Base-by-base conservation (phyloP, 2,329 filamentous ascomycete species). In the Fusarium sp. region DNA sequence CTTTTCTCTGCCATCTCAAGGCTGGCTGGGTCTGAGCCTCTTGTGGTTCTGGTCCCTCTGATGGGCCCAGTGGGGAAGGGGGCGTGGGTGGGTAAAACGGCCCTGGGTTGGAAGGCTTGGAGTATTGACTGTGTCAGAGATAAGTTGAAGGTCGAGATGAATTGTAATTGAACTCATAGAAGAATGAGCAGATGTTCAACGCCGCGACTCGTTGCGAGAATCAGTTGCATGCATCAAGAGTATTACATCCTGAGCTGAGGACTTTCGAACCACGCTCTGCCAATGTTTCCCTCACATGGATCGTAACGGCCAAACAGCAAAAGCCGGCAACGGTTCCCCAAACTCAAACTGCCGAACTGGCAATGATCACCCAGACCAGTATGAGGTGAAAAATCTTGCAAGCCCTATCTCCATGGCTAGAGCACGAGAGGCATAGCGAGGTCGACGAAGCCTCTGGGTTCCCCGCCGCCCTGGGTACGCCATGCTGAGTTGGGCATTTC, bases 381-480 rank as follows among this genome's bases (percentile, higher is more conserved):
- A 25, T 38, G 31, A 58, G 56, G 40, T 58, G 35, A 36, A 38
- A 65, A 66, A 72, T 58, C 33, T 54, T 57, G 61, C 69, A 68
- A 74, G 68, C 68, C 71, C 72, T 74, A 73, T 60, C 33, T 54
- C 57, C 56, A 6, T 69, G n/a, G 52, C 65, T 70, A 73, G 60
- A 62, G 40, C 72, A 13, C 50, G 61, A 67, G 63, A 66, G 60
- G 72, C 33, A 54, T 74, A 75, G 69, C 27, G 25, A 65, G 45
- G 63, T 59, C 22, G 33, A 56, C 31, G 57, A 73, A 70, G 70
- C 40, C 59, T 74, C 71, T 60, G 59, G 54, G 61, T 75, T 73
- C 72, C 69, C 69, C 72, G 66, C 69, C 63, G 20, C 40, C 27
- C 65, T 68, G 66, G 47, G 66, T 33, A 27, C 64, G 56, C 69